A percentile compares a stretch with the other conserved stretches of the same genome.
phyloP scores from a whole-genome alignment of 768 basidiomycete species.

The Tephrocybe sp. region DNA sequence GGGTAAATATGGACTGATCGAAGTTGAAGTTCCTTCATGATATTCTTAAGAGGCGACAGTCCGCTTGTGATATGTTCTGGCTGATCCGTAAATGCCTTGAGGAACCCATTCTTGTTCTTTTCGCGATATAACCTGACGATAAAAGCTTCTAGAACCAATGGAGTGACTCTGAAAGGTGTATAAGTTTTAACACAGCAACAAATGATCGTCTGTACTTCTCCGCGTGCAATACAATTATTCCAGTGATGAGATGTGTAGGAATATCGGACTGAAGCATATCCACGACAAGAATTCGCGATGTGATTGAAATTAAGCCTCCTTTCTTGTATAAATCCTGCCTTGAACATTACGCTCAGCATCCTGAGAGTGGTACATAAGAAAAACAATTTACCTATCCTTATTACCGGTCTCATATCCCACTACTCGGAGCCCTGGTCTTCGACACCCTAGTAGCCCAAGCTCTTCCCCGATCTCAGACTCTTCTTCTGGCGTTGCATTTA shows the following conservation, averaged over 20 bases:
- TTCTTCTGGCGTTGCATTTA: slow-evolving; percentile 84
- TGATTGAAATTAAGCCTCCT: slow-evolving; percentile 89
- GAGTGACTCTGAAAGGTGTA: slow-evolving; percentile 60
- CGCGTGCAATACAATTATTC: slow-evolving; percentile 86
- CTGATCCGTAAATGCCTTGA: slow-evolving; percentile 97
- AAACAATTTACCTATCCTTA: slow-evolving; percentile 67
- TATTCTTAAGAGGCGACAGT: slow-evolving; percentile 85
- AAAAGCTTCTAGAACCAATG: slow-evolving; percentile 86
- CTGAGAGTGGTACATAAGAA: background rate
- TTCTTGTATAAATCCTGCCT: slow-evolving; percentile 84
- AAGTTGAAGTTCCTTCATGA: slow-evolving; percentile 91
- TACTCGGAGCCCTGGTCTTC: slow-evolving; percentile 79
- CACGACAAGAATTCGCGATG: slow-evolving; percentile 90
- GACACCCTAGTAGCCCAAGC: slow-evolving; percentile 87
- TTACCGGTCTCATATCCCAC: slow-evolving; percentile 78
- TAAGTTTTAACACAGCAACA: slow-evolving; percentile 1
- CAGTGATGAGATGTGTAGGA: slow-evolving; percentile 83
- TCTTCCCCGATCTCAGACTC: slow-evolving; percentile 91
- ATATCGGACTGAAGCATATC: slow-evolving; percentile 90
- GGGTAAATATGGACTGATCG: slow-evolving; percentile 91
- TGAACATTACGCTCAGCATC: slow-evolving; percentile 11
- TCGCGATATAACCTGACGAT: slow-evolving; percentile 89
- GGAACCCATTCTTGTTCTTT: slow-evolving; percentile 84
- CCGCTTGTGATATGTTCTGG: slow-evolving; percentile 94
- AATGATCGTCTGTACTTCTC: slow-evolving; percentile 57